Conservation (phyloP, 352 stramenopile genomes). For the Halophytophthora polymorphica region DNA sequence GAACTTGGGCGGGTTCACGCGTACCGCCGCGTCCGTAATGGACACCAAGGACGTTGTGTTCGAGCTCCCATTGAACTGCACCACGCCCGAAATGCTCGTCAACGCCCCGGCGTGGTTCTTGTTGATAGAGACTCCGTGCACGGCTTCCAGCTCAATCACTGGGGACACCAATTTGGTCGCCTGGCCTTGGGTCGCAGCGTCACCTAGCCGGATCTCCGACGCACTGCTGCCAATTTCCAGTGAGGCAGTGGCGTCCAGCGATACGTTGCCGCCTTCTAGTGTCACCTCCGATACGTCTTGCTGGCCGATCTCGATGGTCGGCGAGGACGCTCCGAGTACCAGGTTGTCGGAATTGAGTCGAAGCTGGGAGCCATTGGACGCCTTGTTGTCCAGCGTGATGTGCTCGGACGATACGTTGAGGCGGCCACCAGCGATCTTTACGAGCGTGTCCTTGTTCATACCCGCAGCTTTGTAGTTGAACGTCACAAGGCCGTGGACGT, state of each 20-base stretch:
- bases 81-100: constrained; percentile 28
- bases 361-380: constrained; percentile 30
- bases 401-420: constrained; percentile 41
- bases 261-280: constrained; percentile 18
- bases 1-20: constrained; percentile 22
- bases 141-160: constrained; percentile 28
- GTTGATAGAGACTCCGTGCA: constrained; percentile 24
- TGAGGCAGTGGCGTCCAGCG: constrained; percentile 25
- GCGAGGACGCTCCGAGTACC: constrained; percentile 25
- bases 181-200: constrained; percentile 17
- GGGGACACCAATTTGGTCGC: constrained; percentile 31
- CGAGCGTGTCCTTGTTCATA: constrained; percentile 36
- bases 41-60: constrained; percentile 14
- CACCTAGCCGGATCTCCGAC: constrained; percentile 25
- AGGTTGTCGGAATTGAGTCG: constrained; percentile 43
- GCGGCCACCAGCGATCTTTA: constrained; percentile 37
- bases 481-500: constrained; percentile 46
- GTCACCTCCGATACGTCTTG: constrained; percentile 16
- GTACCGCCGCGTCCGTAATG: constrained; percentile 22
- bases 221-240: constrained; percentile 25
- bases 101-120: constrained; percentile 13
- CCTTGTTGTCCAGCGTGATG: constrained; percentile 48
- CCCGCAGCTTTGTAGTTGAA: constrained; percentile 45
- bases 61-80: constrained; percentile 29
- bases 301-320: constrained; percentile 31